phyloP scores from a whole-genome alignment of 2,329 filamentous ascomycete genomes.

The Alternaria incomplexa region DNA sequence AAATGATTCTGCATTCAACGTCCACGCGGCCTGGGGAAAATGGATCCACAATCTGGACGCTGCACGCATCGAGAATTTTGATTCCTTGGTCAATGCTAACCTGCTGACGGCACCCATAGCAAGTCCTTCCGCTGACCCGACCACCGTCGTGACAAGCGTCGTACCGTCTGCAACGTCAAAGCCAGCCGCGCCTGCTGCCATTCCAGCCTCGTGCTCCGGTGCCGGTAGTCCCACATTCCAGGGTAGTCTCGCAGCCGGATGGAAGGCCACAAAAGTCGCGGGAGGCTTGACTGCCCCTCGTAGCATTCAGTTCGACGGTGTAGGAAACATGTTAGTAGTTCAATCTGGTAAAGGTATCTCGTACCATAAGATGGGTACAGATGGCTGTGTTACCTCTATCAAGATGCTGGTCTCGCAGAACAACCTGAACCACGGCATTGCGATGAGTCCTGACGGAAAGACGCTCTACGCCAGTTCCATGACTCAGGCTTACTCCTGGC shows the following conservation, averaged over 20 bases:
- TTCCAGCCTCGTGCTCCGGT: constrained; percentile 39
- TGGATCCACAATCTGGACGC: constrained; percentile 42
- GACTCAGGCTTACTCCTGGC: constrained; percentile 66
- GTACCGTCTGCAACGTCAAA: constrained; percentile 21
- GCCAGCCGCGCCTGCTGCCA: constrained; percentile 25
- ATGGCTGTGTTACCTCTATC: constrained; percentile 39
- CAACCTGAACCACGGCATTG: constrained; percentile 59
- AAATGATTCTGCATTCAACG: constrained; percentile 42
- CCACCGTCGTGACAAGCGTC: constrained; percentile 31
- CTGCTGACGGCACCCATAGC: constrained; percentile 35
- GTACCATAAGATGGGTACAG: constrained; percentile 33
- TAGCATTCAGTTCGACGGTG: constrained; percentile 40
- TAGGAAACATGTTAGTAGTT: constrained; percentile 43
- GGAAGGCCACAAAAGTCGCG: constrained; percentile 42
- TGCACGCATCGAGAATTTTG: constrained; percentile 40
- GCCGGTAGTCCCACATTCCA: constrained; percentile 33
- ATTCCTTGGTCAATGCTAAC: constrained; percentile 37
- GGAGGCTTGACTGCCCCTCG: constrained; percentile 41
- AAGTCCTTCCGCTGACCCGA: constrained; percentile 19
- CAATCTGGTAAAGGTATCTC: constrained; percentile 44
- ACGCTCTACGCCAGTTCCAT: constrained; percentile 62
- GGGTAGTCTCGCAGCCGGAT: constrained; percentile 34
- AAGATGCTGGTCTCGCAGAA: constrained; percentile 42
- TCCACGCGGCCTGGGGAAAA: constrained; percentile 39
- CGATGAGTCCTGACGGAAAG: constrained; percentile 53